These are phyloP conservation scores for Beauveria asiatica DNA, from an alignment of 2,329 filamentous ascomycete genomes.

Conservation along the genomic window DNA sequence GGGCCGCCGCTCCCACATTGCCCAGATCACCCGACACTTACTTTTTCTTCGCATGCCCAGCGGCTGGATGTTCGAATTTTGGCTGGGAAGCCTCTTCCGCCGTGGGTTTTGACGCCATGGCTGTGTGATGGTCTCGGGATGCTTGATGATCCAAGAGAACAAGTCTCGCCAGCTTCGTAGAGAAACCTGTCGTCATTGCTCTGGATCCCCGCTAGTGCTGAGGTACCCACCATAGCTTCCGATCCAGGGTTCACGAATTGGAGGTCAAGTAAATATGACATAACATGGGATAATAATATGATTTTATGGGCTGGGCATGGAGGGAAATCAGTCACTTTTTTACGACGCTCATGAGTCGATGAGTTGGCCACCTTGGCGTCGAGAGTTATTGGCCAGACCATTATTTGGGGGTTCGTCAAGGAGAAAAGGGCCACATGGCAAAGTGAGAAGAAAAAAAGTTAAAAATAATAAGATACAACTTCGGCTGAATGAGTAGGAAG, in stretches of 20 bases:
- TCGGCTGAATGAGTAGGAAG: too few relatives aligned
- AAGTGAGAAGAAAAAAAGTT: too few relatives aligned
- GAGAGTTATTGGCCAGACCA: too few relatives aligned
- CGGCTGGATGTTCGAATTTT: constrained; percentile 40
- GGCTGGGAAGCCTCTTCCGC: constrained; percentile 15
- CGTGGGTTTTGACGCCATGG: constrained; percentile 32
- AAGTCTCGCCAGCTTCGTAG: constrained; percentile 11
- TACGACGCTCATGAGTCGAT: too few relatives aligned
- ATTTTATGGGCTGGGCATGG: too few relatives aligned
- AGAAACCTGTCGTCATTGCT: constrained; percentile 1
- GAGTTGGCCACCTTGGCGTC: too few relatives aligned
- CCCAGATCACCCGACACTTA: constrained; percentile 18
- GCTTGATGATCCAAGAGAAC: constrained; percentile 12
- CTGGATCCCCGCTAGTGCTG: neutral
- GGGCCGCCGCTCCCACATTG: neutral
- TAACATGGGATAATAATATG: too few relatives aligned
- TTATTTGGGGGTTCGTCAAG: too few relatives aligned
- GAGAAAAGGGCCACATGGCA: too few relatives aligned
- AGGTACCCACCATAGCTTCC: constrained; percentile 1
- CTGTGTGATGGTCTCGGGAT: constrained; percentile 12
- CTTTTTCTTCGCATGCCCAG: constrained; percentile 45
- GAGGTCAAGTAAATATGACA: neutral
- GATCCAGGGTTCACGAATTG: neutral
- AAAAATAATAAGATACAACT: too few relatives aligned
- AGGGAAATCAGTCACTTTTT: too few relatives aligned